phyloP scores from a whole-genome alignment of 2,329 filamentous ascomycete species.

The Apiospora sp. region DNA sequence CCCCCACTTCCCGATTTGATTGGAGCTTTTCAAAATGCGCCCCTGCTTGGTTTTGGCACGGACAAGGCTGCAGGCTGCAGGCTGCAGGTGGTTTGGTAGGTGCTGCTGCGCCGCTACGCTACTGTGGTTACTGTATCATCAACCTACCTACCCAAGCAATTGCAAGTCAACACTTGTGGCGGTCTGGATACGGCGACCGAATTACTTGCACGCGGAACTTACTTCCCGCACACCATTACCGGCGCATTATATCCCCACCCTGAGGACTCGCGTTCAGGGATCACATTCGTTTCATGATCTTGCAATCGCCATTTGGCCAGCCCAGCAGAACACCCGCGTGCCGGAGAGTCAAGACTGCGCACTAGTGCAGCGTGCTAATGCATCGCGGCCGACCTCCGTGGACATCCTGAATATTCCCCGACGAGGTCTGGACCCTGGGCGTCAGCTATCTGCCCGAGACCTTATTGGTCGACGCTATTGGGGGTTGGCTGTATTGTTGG shows the following conservation, averaged over 20 bases:
- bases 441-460: neutral
- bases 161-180: neutral
- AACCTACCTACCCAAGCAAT: neutral
- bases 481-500: constrained; percentile 11
- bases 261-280: constrained; percentile 7
- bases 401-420: constrained; percentile 14
- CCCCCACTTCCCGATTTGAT: constrained; percentile 7
- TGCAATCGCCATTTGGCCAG: neutral
- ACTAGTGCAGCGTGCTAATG: constrained; percentile 20
- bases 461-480: neutral
- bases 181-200: neutral
- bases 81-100: constrained; percentile 6
- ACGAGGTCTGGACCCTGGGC: constrained; percentile 6
- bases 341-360: neutral
- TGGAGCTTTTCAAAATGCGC: neutral
- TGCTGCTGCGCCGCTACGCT: neutral
- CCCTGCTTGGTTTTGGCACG: neutral
- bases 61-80: constrained; percentile 13
- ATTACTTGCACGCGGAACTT: neutral
- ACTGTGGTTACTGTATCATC: neutral
- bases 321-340: neutral
- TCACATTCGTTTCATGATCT: neutral
- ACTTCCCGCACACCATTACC: neutral
- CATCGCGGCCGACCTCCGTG: constrained; percentile 12
- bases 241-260: constrained; percentile 16